These are phyloP conservation scores for Coelastrella sp. DNA, from an alignment of 139 green algal species.

Conservation along the genomic window DNA sequence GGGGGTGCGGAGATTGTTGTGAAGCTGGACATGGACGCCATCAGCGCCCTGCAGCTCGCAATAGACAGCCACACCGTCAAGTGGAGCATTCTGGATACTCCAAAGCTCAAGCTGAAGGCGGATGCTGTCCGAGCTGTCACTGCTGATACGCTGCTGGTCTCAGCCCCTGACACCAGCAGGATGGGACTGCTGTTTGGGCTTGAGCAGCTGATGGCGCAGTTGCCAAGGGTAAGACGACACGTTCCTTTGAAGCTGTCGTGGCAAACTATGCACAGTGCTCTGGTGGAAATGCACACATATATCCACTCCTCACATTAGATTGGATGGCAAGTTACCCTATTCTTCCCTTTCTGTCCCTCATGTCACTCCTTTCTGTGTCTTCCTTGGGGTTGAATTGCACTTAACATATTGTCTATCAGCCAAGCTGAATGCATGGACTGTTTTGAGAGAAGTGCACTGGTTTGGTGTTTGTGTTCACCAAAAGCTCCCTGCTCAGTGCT, in stretches of 20 bases:
- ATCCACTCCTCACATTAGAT: too few species aligned
- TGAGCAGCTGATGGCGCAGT: slow-evolving; percentile 49
- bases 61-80: slow-evolving; percentile 46
- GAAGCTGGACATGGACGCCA: slow-evolving; percentile 73
- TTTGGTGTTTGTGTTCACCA: too few species aligned
- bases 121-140: slow-evolving; percentile 62
- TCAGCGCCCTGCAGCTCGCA: slow-evolving; percentile 55
- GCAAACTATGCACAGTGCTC: too few species aligned
- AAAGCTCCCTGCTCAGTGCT: not conserved
- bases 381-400: too few species aligned
- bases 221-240: slow-evolving; percentile 45
- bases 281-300: too few species aligned
- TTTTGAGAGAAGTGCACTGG: too few species aligned
- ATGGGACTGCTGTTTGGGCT: slow-evolving; percentile 65
- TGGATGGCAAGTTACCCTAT: too few species aligned
- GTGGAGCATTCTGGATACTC: slow-evolving; percentile 62
- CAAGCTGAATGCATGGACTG: too few species aligned
- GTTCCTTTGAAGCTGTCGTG: not conserved
- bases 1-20: slow-evolving; percentile 67
- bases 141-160: slow-evolving; percentile 63
- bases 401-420: too few species aligned
- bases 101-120: slow-evolving; percentile 85
- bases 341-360: too few species aligned
- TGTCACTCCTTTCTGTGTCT: too few species aligned
- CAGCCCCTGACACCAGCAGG: slow-evolving; percentile 46